These are phyloP conservation scores for Umbellularia californica DNA, from an alignment of 164 flowering plant genomes.

Conservation along the genomic window DNA sequence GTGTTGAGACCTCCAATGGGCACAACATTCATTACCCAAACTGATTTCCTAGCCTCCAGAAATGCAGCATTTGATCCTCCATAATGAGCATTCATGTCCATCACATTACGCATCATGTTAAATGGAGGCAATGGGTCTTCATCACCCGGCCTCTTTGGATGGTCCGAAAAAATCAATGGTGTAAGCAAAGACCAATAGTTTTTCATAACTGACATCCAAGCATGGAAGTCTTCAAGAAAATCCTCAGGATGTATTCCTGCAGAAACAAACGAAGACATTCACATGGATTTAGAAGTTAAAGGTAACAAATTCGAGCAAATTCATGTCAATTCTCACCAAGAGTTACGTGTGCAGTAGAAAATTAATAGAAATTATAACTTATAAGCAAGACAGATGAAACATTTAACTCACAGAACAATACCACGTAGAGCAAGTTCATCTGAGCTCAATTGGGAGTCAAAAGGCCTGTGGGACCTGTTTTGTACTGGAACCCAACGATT, in stretches of 20 bases:
- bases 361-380: no score
- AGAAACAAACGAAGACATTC: slow-evolving; percentile 10
- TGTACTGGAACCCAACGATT: slow-evolving; percentile 82
- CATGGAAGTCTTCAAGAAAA: slow-evolving; percentile 55
- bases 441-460: slow-evolving; percentile 43
- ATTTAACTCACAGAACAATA: slow-evolving; percentile 24
- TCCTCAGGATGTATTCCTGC: slow-evolving; percentile 80
- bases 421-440: slow-evolving; percentile 74
- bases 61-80: slow-evolving; percentile 91
- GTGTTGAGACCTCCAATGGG: slow-evolving; percentile 58
- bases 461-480: slow-evolving; percentile 49
- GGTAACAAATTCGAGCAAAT: not conserved
- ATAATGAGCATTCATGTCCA: slow-evolving; percentile 95
- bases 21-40: slow-evolving; percentile 97
- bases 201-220: slow-evolving; percentile 61
- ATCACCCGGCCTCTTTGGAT: slow-evolving; percentile 97
- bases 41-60: slow-evolving; percentile 64
- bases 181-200: slow-evolving; percentile 96
- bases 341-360: no score
- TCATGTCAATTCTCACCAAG: not conserved
- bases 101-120: slow-evolving; percentile 92
- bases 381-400: no score
- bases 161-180: slow-evolving; percentile 94
- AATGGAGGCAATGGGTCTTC: slow-evolving; percentile 95
- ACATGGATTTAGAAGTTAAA: not conserved